Percentiles rank a stretch among this genome's conserved stretches.
phyloP scores from a whole-genome alignment of 2,329 filamentous ascomycete species.

The Neonectria punicea region DNA sequence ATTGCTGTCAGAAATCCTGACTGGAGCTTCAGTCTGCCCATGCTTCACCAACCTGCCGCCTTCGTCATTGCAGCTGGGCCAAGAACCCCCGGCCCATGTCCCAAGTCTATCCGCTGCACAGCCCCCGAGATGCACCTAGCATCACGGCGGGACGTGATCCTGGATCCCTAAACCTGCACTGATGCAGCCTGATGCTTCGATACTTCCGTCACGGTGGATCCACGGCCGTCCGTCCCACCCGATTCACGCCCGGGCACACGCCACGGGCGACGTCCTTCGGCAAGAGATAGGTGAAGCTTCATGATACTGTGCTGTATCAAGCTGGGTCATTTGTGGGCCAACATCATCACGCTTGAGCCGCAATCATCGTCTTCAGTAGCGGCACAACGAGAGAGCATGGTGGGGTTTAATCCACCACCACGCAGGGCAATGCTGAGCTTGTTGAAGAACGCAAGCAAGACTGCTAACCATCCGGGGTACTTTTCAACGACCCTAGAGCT shows the following conservation, averaged over 20 bases:
- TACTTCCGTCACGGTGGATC: constrained; percentile 36
- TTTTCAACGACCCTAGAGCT: constrained; percentile 13
- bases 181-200: constrained; percentile 40
- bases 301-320: constrained; percentile 21
- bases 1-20: constrained; percentile 20
- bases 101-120: constrained; percentile 43
- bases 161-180: constrained; percentile 35
- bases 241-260: constrained; percentile 17
- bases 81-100: constrained; percentile 35
- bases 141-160: constrained; percentile 36
- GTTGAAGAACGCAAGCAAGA: constrained; percentile 31
- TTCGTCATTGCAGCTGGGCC: constrained; percentile 33
- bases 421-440: constrained; percentile 26
- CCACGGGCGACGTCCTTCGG: constrained; percentile 12
- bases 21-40: constrained; percentile 19
- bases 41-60: constrained; percentile 30
- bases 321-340: constrained; percentile 3
- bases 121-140: constrained; percentile 43
- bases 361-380: constrained; percentile 21
- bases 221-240: constrained; percentile 35
- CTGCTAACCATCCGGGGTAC: constrained; percentile 25
- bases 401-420: constrained; percentile 36
- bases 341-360: constrained; percentile 3
- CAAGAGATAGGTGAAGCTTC: constrained; percentile 6
- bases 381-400: constrained; percentile 24